These are phyloP conservation scores for Acanthamoeba culbertsoni DNA, from an alignment of 208 protist species.

Conservation along the genomic window DNA sequence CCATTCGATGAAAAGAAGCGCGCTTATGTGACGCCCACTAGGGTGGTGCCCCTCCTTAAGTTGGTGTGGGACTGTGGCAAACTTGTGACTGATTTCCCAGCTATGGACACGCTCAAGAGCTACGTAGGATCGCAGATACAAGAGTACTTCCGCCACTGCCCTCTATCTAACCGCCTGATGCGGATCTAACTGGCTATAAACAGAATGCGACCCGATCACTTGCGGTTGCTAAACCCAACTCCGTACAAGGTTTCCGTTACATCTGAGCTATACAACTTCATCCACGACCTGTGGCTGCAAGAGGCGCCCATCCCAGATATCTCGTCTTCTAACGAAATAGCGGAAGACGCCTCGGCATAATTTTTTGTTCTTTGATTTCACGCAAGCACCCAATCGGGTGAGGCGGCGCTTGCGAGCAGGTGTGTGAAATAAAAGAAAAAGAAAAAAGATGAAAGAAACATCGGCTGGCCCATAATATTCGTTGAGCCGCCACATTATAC, in stretches of 20 bases:
- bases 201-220: conserved; percentile 29
- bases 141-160: not conserved
- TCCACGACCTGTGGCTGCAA: conserved; percentile 54
- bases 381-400: no score
- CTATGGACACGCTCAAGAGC: not conserved
- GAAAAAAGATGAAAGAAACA: no score
- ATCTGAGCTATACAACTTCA: conserved; percentile 27
- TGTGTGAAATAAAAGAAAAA: no score
- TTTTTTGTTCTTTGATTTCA: not conserved
- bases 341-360: not conserved
- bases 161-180: not conserved
- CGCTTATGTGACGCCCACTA: not conserved
- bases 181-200: no score
- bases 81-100: not conserved
- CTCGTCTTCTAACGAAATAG: not conserved
- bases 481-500: not conserved
- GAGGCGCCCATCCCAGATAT: conserved; percentile 35
- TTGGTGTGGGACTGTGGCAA: not conserved
- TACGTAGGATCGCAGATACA: not conserved
- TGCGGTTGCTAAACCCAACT: conserved; percentile 19
- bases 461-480: conserved; percentile 18
- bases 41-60: not conserved
- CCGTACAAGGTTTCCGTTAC: conserved; percentile 50
- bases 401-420: not conserved
- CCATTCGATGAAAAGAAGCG: conserved; percentile 67